Conservation (phyloP, 129 eudicot species). For the Helianthus annuus region HanXRQr2.0-SUNRISE NC_035435.2:117082216-117082715, state of each 20-base stretch:
- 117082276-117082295: neutral
- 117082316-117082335: neutral
- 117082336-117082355: neutral
- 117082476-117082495: neutral
- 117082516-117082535: too few relatives aligned
- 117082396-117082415: neutral
- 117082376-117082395: neutral
- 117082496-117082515: too few relatives aligned
- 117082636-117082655: too few relatives aligned
- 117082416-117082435: neutral
- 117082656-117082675: too few relatives aligned
- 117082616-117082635: too few relatives aligned
- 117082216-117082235: slow-evolving; percentile 78
- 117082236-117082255: slow-evolving; percentile 8
- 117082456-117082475: neutral
- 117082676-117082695: too few relatives aligned
- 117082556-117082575: too few relatives aligned
- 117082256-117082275: neutral
- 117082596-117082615: too few relatives aligned
- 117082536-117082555: too few relatives aligned
- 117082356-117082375: neutral
- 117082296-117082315: neutral
- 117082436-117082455: too few relatives aligned
- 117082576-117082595: too few relatives aligned
- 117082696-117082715: neutral